Base-by-base conservation (phyloP, 2,329 filamentous ascomycete genomes). In the Colletotrichum cereale region DNA sequence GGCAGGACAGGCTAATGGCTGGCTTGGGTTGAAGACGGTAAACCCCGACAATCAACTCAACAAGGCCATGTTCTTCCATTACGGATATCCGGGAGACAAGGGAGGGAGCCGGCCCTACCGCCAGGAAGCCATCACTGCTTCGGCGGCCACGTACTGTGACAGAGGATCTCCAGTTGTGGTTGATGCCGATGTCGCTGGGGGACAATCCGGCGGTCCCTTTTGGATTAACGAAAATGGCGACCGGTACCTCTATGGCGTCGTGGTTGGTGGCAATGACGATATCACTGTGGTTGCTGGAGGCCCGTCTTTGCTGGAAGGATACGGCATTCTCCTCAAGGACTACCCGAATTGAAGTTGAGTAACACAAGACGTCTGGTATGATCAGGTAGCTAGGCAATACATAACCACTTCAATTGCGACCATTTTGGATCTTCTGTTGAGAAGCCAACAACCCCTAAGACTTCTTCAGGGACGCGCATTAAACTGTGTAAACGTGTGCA, bases 1-100 rank as follows among this genome's bases (percentile, higher is more conserved):
- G 53, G 72, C 78, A 1, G 77, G 77, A 24, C 74, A 77, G 10
- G 21, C 68, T n/a, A 71, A 69, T 24, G 77, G 77, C 31, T 77
- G 72, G 64, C 74, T 79, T n/a, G 76, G 77, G 29, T 73, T 74
- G 55, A 71, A 71, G 63, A 55, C 65, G 5, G 71, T 73, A 26
- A 72, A 75, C 57, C 67, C 66, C 18, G 66, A 64, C 21, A 71
- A 31, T 2, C 66, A 67, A 44, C 47, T 73, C 16, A 73, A 74
- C 34, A 66, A 55, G 29, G 68, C 73, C 21, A 67, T 67, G 62
- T 73, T 76, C 69, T 66, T 71, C 56, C 73, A 75, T 57, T 67
- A 73, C 44, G 75, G 75, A 29, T 76, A 76, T 66, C 75, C 75
- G 2, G 67, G 66, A 14, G 75, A 76, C 63, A 73, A 74, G 55